Base-by-base conservation (phyloP, 495 filamentous ascomycete species). In the Eremomyces bilateralis region DNA sequence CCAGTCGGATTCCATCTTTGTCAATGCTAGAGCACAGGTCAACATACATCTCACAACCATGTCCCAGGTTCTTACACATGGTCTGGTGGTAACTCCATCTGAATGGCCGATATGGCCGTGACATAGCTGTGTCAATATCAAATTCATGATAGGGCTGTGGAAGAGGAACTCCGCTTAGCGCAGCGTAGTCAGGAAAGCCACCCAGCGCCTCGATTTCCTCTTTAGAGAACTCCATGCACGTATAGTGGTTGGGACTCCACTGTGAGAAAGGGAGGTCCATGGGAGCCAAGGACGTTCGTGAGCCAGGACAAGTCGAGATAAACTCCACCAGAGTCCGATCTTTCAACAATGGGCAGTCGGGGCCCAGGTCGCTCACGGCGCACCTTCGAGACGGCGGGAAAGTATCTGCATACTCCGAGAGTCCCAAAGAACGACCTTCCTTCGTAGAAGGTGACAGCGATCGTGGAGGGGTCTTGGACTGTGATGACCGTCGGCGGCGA, bases 71-170 rank as follows among this genome's bases (percentile, higher is more conserved):
- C 73, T 40, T 67, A 90, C 82, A 80, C 83, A 93, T 93, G 0
- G 82, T 90, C 51, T 93, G 83, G 50, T 88, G 77, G 50, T 93
- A 92, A 1, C 61, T 53, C 83, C 83, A 92, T 49, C 83, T 57
- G 31, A 92, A 82, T 0, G 83, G 83, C 19, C 83, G 63, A 41
- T 57, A 60, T 19, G 56, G 56, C 33, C 56, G 50, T 18, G 56
- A 49, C 15, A 39, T 20, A 4, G 56, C 56, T 31, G 44, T 56
- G 21, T 36, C 43, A 31, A 58, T 53, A 19, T 54, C 43, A 31
- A 59, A 58, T 2, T 50, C 78, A 76, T 11, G 73, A 43, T 79
- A 81, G 0, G 76, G 60, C 10, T 58, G 39, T 0, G 83, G 83
- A 21, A 79, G 51, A 1, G 80, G 80, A 13, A 93, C 76, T 20